Base-by-base conservation (phyloP, 1,139 yeast species). In the Lodderomyces beijingensis region DNA sequence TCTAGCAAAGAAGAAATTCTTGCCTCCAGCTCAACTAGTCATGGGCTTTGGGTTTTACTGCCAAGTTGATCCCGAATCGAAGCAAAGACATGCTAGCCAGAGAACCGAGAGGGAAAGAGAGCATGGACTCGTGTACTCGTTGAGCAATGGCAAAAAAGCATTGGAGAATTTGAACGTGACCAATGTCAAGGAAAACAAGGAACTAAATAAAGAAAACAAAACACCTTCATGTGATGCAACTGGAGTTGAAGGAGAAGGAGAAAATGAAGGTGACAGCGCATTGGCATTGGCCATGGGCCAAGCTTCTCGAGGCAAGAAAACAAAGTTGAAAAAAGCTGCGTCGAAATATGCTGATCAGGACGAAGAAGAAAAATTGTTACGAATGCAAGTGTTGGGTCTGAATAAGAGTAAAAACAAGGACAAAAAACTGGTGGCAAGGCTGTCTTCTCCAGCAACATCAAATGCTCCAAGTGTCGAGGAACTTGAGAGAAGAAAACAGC, bases 41-140 rank as follows among this genome's bases (percentile, higher is more conserved):
- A 83, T 91, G 94, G 98, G 98, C 0, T 67, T 88, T 42, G 96
- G 86, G 0, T 71, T 91, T 38, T 54, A 85, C 39, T 85, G 93
- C 82, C 62, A 82, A 34, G 74, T 80, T 4, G 79, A 77, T 44
- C 80, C 74, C 31, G 74, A 62, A 11, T 65, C 79, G 1, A 56
- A 71, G 3, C 51, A 51, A 14, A 64, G 60, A 37, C 70, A 74
- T 35, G 59, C 59, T 21, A 57, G 55, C 4, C 44, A 48, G 7
- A 59, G 78, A 39, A 27, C 47, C 3, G 44, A 52, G 4, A 64
- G 63, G 39, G 74, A 72, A 41, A 58, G 61, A 14, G 77, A 71
- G 34, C 62, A 67, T 25, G 79, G 76, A 0, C 55, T 74, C 28
- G 60, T 62, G 34, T 50, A 65, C 13, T 62, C 60, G 1, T 48